Conservation (phyloP, 129 eudicot genomes). For the Arctium lappa region DNA sequence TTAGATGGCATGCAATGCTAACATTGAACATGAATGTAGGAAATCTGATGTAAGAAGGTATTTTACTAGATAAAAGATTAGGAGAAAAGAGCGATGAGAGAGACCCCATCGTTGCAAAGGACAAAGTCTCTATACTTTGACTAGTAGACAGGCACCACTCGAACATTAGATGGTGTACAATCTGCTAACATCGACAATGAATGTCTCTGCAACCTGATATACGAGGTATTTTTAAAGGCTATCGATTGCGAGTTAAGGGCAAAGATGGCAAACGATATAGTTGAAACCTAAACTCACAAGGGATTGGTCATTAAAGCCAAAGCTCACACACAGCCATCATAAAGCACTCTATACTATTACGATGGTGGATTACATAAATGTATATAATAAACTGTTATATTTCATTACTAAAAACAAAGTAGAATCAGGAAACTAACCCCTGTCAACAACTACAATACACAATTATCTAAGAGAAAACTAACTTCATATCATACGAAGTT, state of each 20-base stretch:
- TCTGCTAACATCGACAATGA: background rate
- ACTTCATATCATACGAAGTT: background rate
- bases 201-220: background rate
- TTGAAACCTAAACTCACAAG: background rate
- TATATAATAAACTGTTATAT: background rate
- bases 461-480: background rate
- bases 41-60: background rate
- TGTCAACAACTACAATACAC: background rate
- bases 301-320: background rate
- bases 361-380: background rate
- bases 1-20: background rate
- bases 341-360: background rate
- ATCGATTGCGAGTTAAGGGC: too few species aligned
- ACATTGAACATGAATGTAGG: background rate
- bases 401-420: background rate
- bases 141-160: background rate
- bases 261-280: too few species aligned
- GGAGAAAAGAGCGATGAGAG: background rate
- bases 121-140: background rate
- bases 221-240: too few species aligned
- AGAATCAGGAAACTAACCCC: background rate
- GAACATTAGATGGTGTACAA: background rate
- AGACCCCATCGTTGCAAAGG: background rate
- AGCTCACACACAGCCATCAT: background rate
- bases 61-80: background rate